Evolutionary conservation across 139 green algal species (phyloP), one percentile per base, ranked within the genome.

Genomic region (Haematococcus sp.): DNA sequence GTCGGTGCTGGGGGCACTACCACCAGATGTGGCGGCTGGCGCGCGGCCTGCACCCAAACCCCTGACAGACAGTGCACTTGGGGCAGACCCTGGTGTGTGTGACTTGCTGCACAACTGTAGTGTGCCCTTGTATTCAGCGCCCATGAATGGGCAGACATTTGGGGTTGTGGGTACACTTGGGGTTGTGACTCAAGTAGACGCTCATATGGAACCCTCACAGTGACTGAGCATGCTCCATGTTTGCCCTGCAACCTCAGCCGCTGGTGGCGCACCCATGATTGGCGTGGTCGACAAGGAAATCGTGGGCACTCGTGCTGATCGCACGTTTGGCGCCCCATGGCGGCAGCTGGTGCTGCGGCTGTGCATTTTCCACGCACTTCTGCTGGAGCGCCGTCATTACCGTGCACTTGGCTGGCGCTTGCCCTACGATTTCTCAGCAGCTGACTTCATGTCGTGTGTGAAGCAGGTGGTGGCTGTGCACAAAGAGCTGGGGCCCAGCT

Each of bases 351-450:
- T 84, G 33, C 54, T 84, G 73, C 59, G 78, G 31, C 40, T 84
- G 34, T 84, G 73, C 69, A 31, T 80, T n/a, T 84, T 84, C 73
- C 78, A 84, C 54, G 78, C 78, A 0, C 55, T 77, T 28, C 78
- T 84, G 28, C 60, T 77, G 44, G 83, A 88, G 70, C 73, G 83
- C n/a, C 55, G 85, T 27, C 89, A 92, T 74, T 97, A 93, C 76
- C 86, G 88, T 2, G 68, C 83, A 0, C 76, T 95, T 22, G 91
- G 90, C 4, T 97, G 91, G 90, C 91, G 93, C 63, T 86, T 89
- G 16, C 79, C 76, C 3, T 97, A 97, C 72, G 89, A 91, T 33
- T 97, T 97, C 79, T 91, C 73, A 27, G 73, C 89, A 0, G 68
- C 71, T 11, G 91, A 97, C 81, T 67, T 95, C 88, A 65, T 93